These are phyloP conservation scores for Xerophyta viscosa DNA, from an alignment of 106 monocot genomes.

Conservation along the genomic window DNA sequence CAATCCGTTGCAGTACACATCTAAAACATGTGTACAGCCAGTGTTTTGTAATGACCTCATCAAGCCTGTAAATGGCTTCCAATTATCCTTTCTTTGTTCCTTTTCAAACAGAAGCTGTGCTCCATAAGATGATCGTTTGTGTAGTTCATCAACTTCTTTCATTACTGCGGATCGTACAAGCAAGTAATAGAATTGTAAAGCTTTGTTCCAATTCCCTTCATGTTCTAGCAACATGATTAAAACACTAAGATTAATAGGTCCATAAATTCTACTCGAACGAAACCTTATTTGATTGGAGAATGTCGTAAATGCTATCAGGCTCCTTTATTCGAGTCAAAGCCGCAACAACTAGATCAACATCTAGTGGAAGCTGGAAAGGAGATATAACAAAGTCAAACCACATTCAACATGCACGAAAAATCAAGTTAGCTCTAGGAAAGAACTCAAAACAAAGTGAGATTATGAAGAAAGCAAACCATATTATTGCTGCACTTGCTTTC, in stretches of 20 bases:
- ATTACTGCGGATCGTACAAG: slow-evolving; percentile 52
- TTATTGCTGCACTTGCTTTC: no score
- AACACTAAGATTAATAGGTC: no score
- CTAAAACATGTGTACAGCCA: slow-evolving; percentile 85
- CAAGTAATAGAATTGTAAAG: slow-evolving; percentile 82
- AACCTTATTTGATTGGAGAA: slow-evolving; percentile 83
- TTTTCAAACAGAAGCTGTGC: slow-evolving; percentile 5
- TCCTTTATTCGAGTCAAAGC: slow-evolving; percentile 85
- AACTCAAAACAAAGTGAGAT: no score
- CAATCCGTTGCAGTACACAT: slow-evolving; percentile 75
- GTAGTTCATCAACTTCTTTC: slow-evolving; percentile 7
- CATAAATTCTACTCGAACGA: no score
- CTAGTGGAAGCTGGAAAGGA: slow-evolving; percentile 50
- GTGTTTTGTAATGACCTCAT: slow-evolving; percentile 92
- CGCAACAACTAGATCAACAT: slow-evolving; percentile 70
- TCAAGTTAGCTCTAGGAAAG: no score
- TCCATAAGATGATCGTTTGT: slow-evolving; percentile 8
- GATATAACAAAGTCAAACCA: no score
- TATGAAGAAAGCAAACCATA: no score
- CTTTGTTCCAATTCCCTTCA: slow-evolving; percentile 95
- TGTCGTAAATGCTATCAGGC: slow-evolving; percentile 92
- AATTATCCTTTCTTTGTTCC: slow-evolving; percentile 22
- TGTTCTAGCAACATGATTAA: no score
- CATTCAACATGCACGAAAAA: no score
- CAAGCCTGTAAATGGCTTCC: slow-evolving; percentile 71